Evolutionary conservation across 345 rosid species (phyloP).

Genomic region (Chamaenerion angustifolium): DNA sequence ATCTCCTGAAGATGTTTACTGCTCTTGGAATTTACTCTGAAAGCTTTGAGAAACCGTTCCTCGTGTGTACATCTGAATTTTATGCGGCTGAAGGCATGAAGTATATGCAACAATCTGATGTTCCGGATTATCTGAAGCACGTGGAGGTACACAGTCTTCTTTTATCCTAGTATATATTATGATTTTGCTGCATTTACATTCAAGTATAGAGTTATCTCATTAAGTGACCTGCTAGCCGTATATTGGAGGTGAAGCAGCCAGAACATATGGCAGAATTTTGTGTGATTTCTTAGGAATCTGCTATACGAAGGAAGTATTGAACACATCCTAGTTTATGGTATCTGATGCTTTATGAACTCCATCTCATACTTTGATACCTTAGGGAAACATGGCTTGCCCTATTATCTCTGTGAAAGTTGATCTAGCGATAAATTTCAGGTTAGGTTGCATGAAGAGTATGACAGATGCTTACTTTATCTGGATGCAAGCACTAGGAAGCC

Average conservation of each 20-base stretch:
- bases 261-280: too few relatives aligned
- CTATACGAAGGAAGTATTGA: too few relatives aligned
- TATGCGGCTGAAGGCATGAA: constrained; percentile 96
- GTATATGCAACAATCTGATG: constrained; percentile 91
- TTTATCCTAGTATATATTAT: background rate
- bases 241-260: too few relatives aligned
- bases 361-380: too few relatives aligned
- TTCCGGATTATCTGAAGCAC: constrained; percentile 93
- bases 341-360: too few relatives aligned
- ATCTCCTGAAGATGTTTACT: constrained; percentile 98
- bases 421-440: constrained; percentile 30
- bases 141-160: constrained; percentile 57
- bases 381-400: too few relatives aligned
- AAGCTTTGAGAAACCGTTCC: constrained; percentile 87
- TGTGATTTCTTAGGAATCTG: too few relatives aligned
- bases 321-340: too few relatives aligned
- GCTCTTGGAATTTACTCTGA: constrained; percentile 89
- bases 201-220: too few relatives aligned
- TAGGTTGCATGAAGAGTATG: constrained; percentile 93
- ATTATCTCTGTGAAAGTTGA: background rate
- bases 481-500: constrained; percentile 78
- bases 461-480: constrained; percentile 79
- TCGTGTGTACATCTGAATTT: constrained; percentile 84
- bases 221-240: too few relatives aligned
- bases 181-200: too few relatives aligned